phyloP scores from a whole-genome alignment of 768 basidiomycete genomes.

The Strobilomyces confusus region DNA sequence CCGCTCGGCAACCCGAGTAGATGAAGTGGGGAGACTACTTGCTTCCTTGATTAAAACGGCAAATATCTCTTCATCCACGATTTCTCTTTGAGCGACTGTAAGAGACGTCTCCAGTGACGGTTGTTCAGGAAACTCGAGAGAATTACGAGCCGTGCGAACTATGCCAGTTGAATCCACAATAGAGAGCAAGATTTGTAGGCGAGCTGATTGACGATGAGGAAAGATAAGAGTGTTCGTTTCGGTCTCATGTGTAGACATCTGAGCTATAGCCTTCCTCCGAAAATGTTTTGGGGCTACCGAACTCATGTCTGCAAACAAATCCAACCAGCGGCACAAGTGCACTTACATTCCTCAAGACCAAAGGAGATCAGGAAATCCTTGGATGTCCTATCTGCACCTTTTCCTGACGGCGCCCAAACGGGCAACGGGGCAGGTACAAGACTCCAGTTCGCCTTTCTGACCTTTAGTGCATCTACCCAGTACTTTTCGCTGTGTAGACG shows the following conservation, averaged over 20 bases:
- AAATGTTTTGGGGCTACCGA: constrained; percentile 58
- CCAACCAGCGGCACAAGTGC: not conserved
- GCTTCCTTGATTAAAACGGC: constrained; percentile 70
- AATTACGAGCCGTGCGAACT: constrained; percentile 35
- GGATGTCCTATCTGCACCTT: constrained; percentile 74
- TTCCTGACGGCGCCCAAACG: constrained; percentile 61
- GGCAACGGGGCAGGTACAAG: constrained; percentile 77
- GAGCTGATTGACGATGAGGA: constrained; percentile 59
- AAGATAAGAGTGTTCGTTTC: constrained; percentile 48
- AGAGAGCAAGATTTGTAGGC: constrained; percentile 57
- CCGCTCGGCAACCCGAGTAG: constrained; percentile 75
- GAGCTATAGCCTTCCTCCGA: constrained; percentile 67
- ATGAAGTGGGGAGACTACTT: constrained; percentile 69
- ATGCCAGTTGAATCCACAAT: constrained; percentile 33
- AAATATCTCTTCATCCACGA: constrained; percentile 81
- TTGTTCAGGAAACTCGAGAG: constrained; percentile 27
- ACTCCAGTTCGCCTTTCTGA: constrained; percentile 75
- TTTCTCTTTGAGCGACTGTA: constrained; percentile 60
- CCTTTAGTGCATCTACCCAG: constrained; percentile 79
- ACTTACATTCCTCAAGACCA: constrained; percentile 78
- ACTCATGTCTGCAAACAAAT: not conserved
- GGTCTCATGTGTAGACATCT: constrained; percentile 49
- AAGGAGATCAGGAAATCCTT: constrained; percentile 80
- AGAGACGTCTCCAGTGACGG: constrained; percentile 49
- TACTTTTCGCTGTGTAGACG: constrained; percentile 64